Conservation (phyloP, 1,139 yeast species). For the Geotrichum aggregatum region DNA sequence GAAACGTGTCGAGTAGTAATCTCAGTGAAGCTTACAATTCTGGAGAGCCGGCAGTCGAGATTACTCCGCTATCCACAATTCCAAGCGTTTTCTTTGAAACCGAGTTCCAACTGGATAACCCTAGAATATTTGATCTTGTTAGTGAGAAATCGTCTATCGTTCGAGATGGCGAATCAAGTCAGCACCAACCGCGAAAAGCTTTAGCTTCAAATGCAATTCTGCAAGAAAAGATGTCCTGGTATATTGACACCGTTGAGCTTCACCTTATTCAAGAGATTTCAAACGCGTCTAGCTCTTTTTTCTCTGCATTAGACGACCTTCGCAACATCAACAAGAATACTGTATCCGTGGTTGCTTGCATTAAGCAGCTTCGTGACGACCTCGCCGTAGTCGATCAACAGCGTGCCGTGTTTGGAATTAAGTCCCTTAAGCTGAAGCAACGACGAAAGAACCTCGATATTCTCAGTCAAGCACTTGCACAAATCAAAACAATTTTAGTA, state of each 20-base stretch:
- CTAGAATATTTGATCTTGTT: conserved; percentile 73
- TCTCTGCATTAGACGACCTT: conserved; percentile 76
- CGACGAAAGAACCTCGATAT: conserved; percentile 58
- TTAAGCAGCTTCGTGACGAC: conserved; percentile 45
- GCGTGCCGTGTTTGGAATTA: conserved; percentile 52
- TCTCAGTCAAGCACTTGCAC: conserved; percentile 63
- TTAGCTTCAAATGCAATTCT: conserved; percentile 51
- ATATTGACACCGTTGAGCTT: conserved; percentile 79
- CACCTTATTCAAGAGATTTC: conserved; percentile 79
- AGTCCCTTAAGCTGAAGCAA: conserved; percentile 50
- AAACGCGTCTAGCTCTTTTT: conserved; percentile 76
- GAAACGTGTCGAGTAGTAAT: conserved; percentile 5
- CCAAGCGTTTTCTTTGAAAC: conserved; percentile 67
- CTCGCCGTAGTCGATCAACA: conserved; percentile 43
- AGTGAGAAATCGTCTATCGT: conserved; percentile 50
- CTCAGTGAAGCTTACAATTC: conserved; percentile 17
- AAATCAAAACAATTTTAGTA: conserved; percentile 51
- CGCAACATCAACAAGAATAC: conserved; percentile 59
- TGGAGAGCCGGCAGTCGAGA: conserved; percentile 22
- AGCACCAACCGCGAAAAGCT: conserved; percentile 29
- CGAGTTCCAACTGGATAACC: conserved; percentile 80
- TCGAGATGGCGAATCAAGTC: conserved; percentile 20
- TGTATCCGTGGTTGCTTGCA: conserved; percentile 47
- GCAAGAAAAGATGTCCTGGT: conserved; percentile 79
- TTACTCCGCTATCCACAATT: conserved; percentile 42